Conservation (phyloP, 2,329 filamentous ascomycete genomes). For the Apiospora pterosperma region DNA sequence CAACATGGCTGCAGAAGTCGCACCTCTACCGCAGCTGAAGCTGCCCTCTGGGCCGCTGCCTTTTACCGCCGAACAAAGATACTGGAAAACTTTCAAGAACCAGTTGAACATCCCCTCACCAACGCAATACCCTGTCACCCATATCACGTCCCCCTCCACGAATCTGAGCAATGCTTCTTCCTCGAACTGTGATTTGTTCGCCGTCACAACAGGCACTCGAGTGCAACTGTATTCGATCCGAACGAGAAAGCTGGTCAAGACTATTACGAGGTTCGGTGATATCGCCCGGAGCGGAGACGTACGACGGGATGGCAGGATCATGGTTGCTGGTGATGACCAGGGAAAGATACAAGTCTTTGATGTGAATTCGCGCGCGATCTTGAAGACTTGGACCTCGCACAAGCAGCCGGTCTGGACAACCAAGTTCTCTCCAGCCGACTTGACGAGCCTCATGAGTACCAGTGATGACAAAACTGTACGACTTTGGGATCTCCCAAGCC, state of each 20-base stretch:
- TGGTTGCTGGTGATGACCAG: conserved; percentile 88
- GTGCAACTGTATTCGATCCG: conserved; percentile 92
- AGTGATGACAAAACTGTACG: conserved; percentile 92
- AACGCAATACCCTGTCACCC: conserved; percentile 83
- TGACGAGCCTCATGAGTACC: conserved; percentile 83
- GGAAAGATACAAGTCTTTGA: conserved; percentile 96
- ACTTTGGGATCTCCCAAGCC: conserved; percentile 87
- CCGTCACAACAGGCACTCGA: conserved; percentile 89
- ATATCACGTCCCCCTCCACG: conserved; percentile 71
- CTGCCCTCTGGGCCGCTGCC: conserved; percentile 78
- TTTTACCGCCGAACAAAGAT: conserved; percentile 86
- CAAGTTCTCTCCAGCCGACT: conserved; percentile 83
- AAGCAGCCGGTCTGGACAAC: conserved; percentile 92
- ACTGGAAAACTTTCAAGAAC: conserved; percentile 95
- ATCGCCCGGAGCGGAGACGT: conserved; percentile 88
- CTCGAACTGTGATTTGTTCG: conserved; percentile 70
- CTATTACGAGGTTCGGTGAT: conserved; percentile 89
- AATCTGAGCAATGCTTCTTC: conserved; percentile 41
- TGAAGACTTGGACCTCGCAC: conserved; percentile 94
- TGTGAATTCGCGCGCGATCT: conserved; percentile 78
- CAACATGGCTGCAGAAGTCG: conserved; percentile 83
- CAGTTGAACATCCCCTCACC: conserved; percentile 87
- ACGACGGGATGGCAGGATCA: conserved; percentile 79
- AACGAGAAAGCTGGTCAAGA: conserved; percentile 88
- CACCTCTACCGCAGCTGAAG: conserved; percentile 76